Evolutionary conservation across 768 basidiomycete species (phyloP).

Genomic region (Mycena galopus): DNA sequence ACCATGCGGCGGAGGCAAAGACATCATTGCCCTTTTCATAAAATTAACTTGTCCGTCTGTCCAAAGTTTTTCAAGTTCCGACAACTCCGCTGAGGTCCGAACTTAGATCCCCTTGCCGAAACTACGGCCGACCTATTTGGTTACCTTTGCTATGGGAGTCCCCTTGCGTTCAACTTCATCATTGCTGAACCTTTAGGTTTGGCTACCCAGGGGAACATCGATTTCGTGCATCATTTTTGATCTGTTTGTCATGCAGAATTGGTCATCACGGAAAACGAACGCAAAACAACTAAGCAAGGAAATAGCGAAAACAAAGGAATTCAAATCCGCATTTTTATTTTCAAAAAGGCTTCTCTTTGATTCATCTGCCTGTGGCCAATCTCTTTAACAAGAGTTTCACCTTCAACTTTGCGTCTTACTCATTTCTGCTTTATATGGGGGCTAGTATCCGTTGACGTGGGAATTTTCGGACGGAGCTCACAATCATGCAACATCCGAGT

Average conservation of each 20-base stretch:
- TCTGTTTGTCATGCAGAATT: no score
- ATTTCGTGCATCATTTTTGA: no score
- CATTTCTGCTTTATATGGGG: conserved; percentile 6
- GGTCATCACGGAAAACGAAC: neutral
- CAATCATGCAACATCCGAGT: conserved; percentile 4
- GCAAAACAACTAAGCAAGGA: neutral
- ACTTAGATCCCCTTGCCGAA: no score
- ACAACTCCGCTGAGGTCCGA: no score
- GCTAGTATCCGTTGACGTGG: conserved; percentile 12
- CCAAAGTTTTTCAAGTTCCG: no score
- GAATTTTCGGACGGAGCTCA: conserved; percentile 5
- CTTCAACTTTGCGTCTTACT: conserved; percentile 9
- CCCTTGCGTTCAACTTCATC: no score
- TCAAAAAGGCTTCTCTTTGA: conserved; percentile 1
- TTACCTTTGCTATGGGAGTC: no score
- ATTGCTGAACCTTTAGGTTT: no score
- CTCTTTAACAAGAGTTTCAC: conserved; percentile 1
- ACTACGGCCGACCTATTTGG: no score
- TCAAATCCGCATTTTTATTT: conserved; percentile 4
- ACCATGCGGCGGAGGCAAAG: neutral
- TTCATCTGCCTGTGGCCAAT: conserved; percentile 2
- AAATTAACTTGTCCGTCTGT: no score
- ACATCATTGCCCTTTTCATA: neutral
- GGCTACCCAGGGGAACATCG: no score
- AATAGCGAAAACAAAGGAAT: conserved; percentile 6